Evolutionary conservation across 176 grass and related monocot genomes (phyloP).

Genomic region (Cenchrus americanus): DNA sequence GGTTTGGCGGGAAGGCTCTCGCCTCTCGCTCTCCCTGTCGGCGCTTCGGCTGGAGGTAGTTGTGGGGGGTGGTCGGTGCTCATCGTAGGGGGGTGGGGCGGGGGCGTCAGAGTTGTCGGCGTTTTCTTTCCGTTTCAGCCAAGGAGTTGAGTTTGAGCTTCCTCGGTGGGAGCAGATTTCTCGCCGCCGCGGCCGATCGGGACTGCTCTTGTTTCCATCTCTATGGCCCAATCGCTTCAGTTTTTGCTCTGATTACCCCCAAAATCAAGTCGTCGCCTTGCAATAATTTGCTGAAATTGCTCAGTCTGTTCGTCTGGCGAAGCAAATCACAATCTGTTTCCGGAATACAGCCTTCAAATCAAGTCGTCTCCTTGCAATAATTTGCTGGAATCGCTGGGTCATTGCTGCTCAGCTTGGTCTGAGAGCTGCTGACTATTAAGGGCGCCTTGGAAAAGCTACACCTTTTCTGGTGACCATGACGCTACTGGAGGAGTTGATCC

Average conservation of each 20-base stretch:
- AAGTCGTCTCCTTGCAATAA: not conserved
- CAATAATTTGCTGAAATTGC: conserved; percentile 2
- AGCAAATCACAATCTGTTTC: not conserved
- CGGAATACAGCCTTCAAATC: not conserved
- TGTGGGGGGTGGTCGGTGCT: not conserved
- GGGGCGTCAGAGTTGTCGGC: not conserved
- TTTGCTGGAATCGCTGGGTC: not conserved
- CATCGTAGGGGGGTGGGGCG: not conserved
- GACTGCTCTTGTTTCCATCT: not conserved
- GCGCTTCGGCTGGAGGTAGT: not conserved
- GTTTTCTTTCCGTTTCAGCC: not conserved
- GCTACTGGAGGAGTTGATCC: conserved; percentile 75
- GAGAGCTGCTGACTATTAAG: not conserved
- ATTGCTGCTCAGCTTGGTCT: not conserved
- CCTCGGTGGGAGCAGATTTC: not conserved
- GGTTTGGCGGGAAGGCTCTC: conserved; percentile 13
- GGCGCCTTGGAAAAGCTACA: not conserved
- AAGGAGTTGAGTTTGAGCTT: no score
- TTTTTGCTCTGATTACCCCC: not conserved
- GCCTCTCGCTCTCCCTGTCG: not conserved
- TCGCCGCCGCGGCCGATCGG: not conserved
- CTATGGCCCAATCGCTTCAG: not conserved
- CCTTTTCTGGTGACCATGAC: conserved; percentile 39
- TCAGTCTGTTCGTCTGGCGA: not conserved
- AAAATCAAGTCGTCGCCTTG: not conserved